Conservation (phyloP, 495 filamentous ascomycete genomes). For the Penicillium dipodomyicola region DNA sequence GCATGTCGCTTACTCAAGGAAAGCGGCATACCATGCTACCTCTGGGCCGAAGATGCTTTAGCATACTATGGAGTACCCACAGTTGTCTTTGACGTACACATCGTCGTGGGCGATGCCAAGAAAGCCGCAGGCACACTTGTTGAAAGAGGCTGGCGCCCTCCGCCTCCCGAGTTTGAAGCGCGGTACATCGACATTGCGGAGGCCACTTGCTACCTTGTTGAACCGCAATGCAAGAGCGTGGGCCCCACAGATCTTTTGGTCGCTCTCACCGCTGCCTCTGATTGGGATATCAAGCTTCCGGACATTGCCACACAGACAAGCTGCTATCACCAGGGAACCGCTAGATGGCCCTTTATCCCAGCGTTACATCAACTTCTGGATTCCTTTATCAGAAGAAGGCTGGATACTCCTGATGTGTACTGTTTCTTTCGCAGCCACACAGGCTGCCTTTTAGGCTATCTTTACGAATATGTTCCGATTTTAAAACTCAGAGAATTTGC, state of each 20-base stretch:
- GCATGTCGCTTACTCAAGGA: background rate
- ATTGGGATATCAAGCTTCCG: background rate
- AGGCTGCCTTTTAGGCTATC: background rate
- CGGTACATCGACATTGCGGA: background rate
- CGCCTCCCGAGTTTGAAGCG: background rate
- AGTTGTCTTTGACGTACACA: background rate
- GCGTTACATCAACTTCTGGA: background rate
- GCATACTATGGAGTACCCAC: background rate
- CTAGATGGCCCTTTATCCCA: background rate
- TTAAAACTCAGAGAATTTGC: background rate
- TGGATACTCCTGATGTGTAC: background rate
- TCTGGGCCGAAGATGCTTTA: background rate
- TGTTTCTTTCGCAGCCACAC: background rate
- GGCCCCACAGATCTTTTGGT: background rate
- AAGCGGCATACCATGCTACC: background rate
- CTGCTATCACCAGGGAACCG: background rate
- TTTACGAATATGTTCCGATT: background rate
- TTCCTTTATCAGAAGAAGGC: background rate
- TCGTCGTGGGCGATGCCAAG: background rate
- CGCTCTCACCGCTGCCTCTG: background rate
- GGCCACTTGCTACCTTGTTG: background rate
- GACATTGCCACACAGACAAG: background rate
- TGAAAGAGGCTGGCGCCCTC: background rate
- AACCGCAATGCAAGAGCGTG: background rate
- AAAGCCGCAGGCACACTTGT: background rate